Conservation (phyloP, 352 stramenopile species). For the Phytopythium oedochilum region DNA sequence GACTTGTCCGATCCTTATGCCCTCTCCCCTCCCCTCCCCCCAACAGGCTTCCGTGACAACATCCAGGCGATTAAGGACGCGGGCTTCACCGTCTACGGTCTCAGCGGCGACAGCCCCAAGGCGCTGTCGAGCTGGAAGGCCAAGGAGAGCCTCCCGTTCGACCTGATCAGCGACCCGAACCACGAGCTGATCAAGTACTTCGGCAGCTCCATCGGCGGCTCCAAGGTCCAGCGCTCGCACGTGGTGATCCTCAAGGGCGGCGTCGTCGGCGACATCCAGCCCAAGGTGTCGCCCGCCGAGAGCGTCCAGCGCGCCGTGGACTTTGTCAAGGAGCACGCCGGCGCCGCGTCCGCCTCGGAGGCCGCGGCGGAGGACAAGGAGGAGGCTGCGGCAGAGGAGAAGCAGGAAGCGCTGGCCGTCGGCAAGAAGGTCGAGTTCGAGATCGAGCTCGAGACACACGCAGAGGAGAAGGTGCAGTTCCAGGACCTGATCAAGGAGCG, state of each 20-base stretch:
- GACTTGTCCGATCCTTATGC: too few relatives aligned
- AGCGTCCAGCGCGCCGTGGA: conserved; percentile 70
- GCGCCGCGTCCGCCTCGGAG: conserved; percentile 1
- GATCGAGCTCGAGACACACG: conserved; percentile 64
- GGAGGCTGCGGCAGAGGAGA: not conserved
- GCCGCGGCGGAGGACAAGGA: not conserved
- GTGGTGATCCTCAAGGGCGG: conserved; percentile 78
- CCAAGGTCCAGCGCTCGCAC: conserved; percentile 82
- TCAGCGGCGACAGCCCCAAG: conserved; percentile 76
- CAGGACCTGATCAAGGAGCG: conserved; percentile 71
- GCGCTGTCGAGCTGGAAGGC: conserved; percentile 71
- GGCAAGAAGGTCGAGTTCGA: conserved; percentile 50
- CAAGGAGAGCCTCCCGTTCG: conserved; percentile 73
- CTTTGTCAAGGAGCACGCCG: conserved; percentile 56
- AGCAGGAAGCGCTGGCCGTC: conserved; percentile 24
- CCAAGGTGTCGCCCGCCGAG: conserved; percentile 67
- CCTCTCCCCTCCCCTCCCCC: not conserved
- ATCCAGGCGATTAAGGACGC: conserved; percentile 78
- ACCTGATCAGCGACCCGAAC: conserved; percentile 77
- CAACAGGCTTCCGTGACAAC: conserved; percentile 79
- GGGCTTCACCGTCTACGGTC: conserved; percentile 74
- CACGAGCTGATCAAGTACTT: conserved; percentile 86
- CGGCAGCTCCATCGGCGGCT: conserved; percentile 71
- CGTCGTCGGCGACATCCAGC: conserved; percentile 74
- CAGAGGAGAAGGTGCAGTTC: conserved; percentile 47